These are phyloP conservation scores for Nothophoma quercina DNA, from an alignment of 2,329 filamentous ascomycete species.

Conservation along the genomic window DNA sequence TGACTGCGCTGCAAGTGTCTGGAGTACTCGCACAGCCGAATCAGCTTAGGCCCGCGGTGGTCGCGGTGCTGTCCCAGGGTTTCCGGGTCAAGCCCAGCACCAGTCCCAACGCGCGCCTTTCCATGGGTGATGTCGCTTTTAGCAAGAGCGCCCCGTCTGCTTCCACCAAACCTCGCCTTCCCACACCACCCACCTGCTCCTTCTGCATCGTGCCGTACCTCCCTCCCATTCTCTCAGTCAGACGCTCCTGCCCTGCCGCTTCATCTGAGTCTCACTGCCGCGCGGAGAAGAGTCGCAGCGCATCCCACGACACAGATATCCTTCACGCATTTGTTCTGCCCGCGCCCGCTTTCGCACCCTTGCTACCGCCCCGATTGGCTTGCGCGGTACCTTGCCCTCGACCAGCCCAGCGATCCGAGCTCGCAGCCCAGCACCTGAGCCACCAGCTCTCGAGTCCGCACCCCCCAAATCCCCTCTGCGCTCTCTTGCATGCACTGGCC, in stretches of 20 bases:
- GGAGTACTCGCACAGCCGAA: constrained; percentile 27
- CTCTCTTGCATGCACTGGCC: constrained; percentile 33
- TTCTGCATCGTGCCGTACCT: constrained; percentile 22
- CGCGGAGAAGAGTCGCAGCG: constrained; percentile 2
- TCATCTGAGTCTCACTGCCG: constrained; percentile 8
- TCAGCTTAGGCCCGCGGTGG: constrained; percentile 25
- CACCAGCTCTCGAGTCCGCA: constrained; percentile 29
- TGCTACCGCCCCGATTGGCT: constrained; percentile 28
- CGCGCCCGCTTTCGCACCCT: constrained; percentile 14
- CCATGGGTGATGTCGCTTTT: constrained; percentile 21
- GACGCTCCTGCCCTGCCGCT: constrained; percentile 17
- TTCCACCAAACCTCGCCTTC: constrained; percentile 20
- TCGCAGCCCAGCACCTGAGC: constrained; percentile 22
- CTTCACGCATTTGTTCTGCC: background rate
- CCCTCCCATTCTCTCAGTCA: constrained; percentile 13
- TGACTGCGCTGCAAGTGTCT: constrained; percentile 19
- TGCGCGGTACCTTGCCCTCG: constrained; percentile 21
- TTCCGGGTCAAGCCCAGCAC: constrained; percentile 18
- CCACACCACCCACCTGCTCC: constrained; percentile 14
- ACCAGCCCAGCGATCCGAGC: constrained; percentile 29
- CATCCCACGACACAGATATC: constrained; percentile 3
- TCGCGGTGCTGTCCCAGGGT: constrained; percentile 17
- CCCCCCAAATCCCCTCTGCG: constrained; percentile 36
- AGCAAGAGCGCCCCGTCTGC: constrained; percentile 22
- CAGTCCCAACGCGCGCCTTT: constrained; percentile 23